phyloP scores from a whole-genome alignment of 129 eudicot species.

The Mikania micrantha region DNA sequence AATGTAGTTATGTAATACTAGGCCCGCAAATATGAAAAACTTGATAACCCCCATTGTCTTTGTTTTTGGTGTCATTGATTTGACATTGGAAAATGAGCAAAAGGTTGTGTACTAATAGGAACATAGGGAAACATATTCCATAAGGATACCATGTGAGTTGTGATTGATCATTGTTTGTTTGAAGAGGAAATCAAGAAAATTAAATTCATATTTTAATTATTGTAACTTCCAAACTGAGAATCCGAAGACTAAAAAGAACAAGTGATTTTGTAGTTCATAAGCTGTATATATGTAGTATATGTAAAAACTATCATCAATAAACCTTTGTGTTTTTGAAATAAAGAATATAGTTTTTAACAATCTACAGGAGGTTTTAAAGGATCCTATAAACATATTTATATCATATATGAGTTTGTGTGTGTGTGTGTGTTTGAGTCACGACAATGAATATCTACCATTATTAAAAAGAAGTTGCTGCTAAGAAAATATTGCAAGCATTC shows the following conservation, averaged over 20 bases:
- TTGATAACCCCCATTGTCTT: conserved; percentile 22
- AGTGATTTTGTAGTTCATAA: background rate
- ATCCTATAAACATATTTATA: too few species aligned
- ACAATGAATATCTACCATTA: too few species aligned
- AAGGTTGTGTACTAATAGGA: conserved; percentile 19
- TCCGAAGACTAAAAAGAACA: conserved; percentile 12
- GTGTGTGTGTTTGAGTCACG: too few species aligned
- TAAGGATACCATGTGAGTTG: conserved; percentile 19
- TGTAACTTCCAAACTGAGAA: conserved; percentile 13
- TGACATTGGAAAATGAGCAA: background rate
- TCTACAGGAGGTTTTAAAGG: too few species aligned
- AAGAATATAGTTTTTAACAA: too few species aligned
- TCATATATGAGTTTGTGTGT: too few species aligned
- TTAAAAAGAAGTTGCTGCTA: too few species aligned
- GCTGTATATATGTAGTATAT: background rate
- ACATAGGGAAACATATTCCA: conserved; percentile 15
- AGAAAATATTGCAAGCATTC: too few species aligned
- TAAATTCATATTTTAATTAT: background rate
- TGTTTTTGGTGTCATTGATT: conserved; percentile 4
- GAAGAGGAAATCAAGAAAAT: conserved; percentile 26
- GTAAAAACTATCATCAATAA: too few species aligned
- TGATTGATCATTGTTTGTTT: conserved; percentile 21
- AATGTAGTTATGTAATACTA: conserved; percentile 8
- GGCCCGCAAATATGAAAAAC: conserved; percentile 11
- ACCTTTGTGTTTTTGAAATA: too few species aligned